These are phyloP conservation scores for Sporopachydermia lactativora DNA, from an alignment of 805 yeast species.

Conservation along the genomic window DNA sequence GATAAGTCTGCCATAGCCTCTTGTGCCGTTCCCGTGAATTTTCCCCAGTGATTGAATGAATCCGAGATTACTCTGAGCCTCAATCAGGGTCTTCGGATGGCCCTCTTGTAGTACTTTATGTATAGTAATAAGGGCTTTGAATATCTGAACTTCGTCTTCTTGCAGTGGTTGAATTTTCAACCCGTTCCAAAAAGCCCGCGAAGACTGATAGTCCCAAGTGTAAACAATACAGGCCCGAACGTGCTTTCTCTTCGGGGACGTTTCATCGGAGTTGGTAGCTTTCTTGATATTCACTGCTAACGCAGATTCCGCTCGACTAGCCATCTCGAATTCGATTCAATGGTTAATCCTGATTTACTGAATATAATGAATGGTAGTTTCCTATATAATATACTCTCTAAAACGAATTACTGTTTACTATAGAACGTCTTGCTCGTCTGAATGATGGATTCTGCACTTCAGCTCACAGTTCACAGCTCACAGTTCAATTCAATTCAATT, in stretches of 20 bases:
- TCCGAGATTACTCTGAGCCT: constrained; percentile 63
- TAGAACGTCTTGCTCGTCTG: too few relatives aligned
- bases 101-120: constrained; percentile 97
- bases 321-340: too few relatives aligned
- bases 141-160: constrained; percentile 68
- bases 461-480: too few relatives aligned
- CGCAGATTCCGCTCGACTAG: constrained; percentile 11
- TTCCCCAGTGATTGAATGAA: constrained; percentile 68
- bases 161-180: constrained; percentile 69
- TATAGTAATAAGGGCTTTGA: constrained; percentile 71
- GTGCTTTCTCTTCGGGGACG: constrained; percentile 92
- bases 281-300: constrained; percentile 46
- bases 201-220: constrained; percentile 89
- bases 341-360: too few relatives aligned
- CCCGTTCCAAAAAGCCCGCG: constrained; percentile 74
- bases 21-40: constrained; percentile 17
- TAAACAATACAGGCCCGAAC: constrained; percentile 91
- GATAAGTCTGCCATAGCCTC: constrained; percentile 58
- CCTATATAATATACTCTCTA: too few relatives aligned
- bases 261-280: constrained; percentile 76
- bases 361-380: too few relatives aligned
- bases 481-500: too few relatives aligned
- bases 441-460: too few relatives aligned
- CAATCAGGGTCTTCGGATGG: constrained; percentile 72
- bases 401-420: too few relatives aligned